Evolutionary conservation across 352 stramenopile genomes (phyloP).

Genomic region (Globisporangium radiosum): DNA sequence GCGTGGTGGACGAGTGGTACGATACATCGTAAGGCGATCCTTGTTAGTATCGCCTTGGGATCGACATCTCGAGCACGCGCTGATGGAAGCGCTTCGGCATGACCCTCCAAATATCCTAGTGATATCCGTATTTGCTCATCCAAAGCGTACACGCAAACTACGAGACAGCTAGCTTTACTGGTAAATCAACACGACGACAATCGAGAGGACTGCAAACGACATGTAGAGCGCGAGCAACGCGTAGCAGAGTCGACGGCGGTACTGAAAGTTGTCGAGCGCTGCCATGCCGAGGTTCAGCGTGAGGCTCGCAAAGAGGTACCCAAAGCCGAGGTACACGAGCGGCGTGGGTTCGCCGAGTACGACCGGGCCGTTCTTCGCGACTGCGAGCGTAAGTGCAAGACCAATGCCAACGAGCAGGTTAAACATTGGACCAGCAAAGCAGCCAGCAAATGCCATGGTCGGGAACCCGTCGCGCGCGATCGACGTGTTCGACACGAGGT

Average conservation of each 20-base stretch:
- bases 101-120: no score
- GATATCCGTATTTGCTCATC: no score
- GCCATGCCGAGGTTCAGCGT: constrained; percentile 56
- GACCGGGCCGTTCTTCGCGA: constrained; percentile 43
- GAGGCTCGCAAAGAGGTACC: constrained; percentile 56
- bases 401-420: constrained; percentile 71
- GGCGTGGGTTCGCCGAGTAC: constrained; percentile 44
- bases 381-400: constrained; percentile 56
- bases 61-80: no score
- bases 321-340: constrained; percentile 64
- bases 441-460: constrained; percentile 78
- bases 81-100: no score
- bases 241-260: constrained; percentile 55
- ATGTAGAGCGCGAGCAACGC: constrained; percentile 47
- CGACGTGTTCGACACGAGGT: constrained; percentile 72
- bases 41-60: no score
- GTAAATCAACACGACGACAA: constrained; percentile 31
- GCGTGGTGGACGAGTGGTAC: no score
- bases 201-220: constrained; percentile 61
- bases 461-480: constrained; percentile 77
- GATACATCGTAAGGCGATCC: no score
- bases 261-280: constrained; percentile 53
- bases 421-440: constrained; percentile 79
- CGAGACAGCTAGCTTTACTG: neutral
- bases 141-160: no score